Evolutionary conservation across 441 rosid genomes (phyloP).

Genomic region (Flueggea neowawraea): DNA sequence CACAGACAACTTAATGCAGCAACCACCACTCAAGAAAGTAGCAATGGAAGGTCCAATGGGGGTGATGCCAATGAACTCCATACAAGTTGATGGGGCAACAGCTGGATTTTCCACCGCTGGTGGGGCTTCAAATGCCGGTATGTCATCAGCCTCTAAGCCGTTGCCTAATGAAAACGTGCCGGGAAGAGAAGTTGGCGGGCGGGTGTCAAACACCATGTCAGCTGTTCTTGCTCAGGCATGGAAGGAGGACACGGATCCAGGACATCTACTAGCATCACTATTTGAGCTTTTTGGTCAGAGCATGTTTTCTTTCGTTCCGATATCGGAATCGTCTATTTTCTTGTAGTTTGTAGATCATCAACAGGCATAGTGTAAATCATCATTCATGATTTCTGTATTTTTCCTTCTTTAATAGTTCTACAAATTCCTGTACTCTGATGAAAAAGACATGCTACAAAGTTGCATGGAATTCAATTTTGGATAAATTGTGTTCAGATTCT

Average conservation of each 20-base stretch:
- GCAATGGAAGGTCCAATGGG: conserved; percentile 41
- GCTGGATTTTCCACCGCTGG: conserved; percentile 28
- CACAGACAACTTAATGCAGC: conserved; percentile 40
- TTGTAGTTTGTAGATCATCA: conserved; percentile 29
- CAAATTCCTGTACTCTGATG: no score
- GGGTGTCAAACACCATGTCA: conserved; percentile 23
- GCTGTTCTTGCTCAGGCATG: conserved; percentile 59
- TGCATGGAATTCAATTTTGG: no score
- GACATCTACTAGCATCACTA: conserved; percentile 54
- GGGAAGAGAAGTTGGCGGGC: conserved; percentile 27
- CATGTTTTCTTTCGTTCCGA: conserved; percentile 66
- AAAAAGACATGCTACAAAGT: no score
- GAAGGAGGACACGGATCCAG: conserved; percentile 80
- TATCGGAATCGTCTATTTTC: conserved; percentile 63
- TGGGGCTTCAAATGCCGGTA: conserved; percentile 34
- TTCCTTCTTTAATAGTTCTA: no score
- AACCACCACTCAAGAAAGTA: conserved; percentile 54
- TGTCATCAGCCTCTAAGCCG: conserved; percentile 20
- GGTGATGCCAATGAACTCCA: conserved; percentile 41
- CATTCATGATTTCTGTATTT: no score
- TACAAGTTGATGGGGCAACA: conserved; percentile 40
- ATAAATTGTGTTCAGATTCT: no score
- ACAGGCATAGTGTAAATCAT: no score
- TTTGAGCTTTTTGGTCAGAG: conserved; percentile 73
- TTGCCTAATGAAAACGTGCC: conserved; percentile 23